Evolutionary conservation across 306 rosid species (phyloP).

Genomic region (Corylus americana): DNA sequence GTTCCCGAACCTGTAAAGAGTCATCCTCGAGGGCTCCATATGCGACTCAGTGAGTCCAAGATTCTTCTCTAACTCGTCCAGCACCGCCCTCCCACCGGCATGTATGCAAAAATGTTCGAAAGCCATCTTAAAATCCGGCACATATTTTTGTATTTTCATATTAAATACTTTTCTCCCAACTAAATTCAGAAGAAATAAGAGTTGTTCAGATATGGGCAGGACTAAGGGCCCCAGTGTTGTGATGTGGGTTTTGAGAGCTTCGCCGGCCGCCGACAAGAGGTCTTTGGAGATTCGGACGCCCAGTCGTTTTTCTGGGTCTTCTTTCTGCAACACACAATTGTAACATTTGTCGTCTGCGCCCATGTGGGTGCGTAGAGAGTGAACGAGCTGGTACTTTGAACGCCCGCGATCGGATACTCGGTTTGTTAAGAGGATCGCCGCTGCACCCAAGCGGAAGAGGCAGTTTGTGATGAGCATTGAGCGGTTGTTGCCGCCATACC

Average conservation of each 20-base stretch:
- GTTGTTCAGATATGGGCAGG: constrained; percentile 5
- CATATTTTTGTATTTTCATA: not conserved
- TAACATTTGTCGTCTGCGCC: constrained; percentile 9
- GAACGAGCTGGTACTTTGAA: constrained; percentile 5
- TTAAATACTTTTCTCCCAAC: not conserved
- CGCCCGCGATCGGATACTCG: constrained; percentile 1
- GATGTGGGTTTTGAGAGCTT: constrained; percentile 7
- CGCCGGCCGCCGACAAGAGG: not conserved
- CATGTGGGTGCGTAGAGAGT: not conserved
- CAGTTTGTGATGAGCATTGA: constrained; percentile 11
- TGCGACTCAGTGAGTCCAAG: not conserved
- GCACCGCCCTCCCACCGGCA: constrained; percentile 1
- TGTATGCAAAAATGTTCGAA: constrained; percentile 1
- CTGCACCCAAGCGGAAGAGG: constrained; percentile 7
- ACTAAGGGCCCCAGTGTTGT: constrained; percentile 6
- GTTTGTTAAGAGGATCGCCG: not conserved
- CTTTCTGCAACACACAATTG: not conserved
- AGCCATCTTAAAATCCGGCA: constrained; percentile 1
- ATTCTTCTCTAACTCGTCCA: constrained; percentile 3
- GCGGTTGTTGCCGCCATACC: constrained; percentile 1
- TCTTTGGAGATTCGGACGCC: not conserved
- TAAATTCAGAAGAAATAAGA: not conserved
- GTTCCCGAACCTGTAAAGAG: constrained; percentile 11
- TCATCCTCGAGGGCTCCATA: constrained; percentile 13
- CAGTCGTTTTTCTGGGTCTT: not conserved